phyloP scores from a whole-genome alignment of 305 asterid species.

The Rubia peregrina region DNA sequence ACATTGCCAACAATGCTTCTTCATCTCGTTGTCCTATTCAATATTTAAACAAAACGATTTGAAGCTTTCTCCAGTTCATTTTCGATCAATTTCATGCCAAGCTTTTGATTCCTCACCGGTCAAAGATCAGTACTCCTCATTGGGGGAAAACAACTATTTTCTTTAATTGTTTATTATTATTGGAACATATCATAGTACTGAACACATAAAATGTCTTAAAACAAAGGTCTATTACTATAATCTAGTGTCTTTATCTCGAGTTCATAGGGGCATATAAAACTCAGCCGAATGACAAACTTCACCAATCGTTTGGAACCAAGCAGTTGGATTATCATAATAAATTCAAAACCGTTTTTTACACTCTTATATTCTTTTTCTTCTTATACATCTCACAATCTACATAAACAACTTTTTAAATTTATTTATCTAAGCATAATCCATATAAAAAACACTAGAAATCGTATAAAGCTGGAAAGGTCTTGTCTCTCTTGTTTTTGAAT shows the following conservation, averaged over 20 bases:
- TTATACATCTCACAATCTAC: no score
- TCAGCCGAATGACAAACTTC: slow-evolving; percentile 8
- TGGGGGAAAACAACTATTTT: background rate
- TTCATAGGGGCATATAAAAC: background rate
- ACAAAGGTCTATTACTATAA: background rate
- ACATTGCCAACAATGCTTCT: background rate
- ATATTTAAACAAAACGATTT: background rate
- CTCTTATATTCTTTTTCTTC: background rate
- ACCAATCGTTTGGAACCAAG: background rate
- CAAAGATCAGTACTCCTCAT: background rate
- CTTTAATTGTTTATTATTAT: background rate
- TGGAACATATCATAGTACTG: background rate
- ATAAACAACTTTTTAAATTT: no score
- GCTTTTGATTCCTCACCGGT: background rate
- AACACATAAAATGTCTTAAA: background rate
- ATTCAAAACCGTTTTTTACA: background rate
- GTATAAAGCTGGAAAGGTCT: no score
- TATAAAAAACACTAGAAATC: no score
- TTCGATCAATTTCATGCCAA: background rate
- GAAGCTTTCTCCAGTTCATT: background rate
- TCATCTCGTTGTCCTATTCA: background rate
- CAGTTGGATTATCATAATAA: slow-evolving; percentile 8
- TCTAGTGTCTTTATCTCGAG: background rate
- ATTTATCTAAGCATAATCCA: no score
- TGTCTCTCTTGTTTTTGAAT: no score